Evolutionary conservation across 1,284 basidiomycete genomes (phyloP), one percentile per base, ranked within the genome.

Genomic region (Rhodotorula sp.): DNA sequence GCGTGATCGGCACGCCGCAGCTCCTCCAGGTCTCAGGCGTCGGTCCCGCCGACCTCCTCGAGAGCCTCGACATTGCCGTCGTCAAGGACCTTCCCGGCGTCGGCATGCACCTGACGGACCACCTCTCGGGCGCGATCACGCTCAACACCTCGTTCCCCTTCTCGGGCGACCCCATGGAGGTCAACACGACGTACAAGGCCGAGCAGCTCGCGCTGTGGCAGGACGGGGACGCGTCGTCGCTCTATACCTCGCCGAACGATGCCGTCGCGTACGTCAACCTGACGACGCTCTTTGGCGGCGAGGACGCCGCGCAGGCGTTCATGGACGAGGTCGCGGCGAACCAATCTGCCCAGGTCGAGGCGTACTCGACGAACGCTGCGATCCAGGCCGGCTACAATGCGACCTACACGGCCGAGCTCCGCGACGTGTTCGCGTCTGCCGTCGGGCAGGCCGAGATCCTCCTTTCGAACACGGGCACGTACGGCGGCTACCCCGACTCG

Each of bases 21-120:
- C 83, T 91, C 29, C 83, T 91, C 54, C 85, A 89, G 84, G 83
- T 87, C 17, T 90, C 88, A 69, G 91, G 91, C 72, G 85, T 92
- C 67, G 91, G 90, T 0, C 88, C 89, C 6, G 80, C 79, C 64
- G 85, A 86, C 61, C 84, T 88, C 5, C 81, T 91, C 55, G 76
- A 83, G 36, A 79, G 80, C 13, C 85, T 87, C 37, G 86, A 86
- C 59, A 86, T 92, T 70, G 70, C 80, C 17, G 79, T 81, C 29
- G 77, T 79, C 48, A 66, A 82, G 32, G 80, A 83, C 37, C 80
- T 84, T 10, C 82, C 81, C 10, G 89, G 88, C 67, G 90, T 93
- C 65, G 91, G 57, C 34, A 70, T 67, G 64, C 70, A 72, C 55
- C 64, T 76, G 9, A 71, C 70, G 6, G 75, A 76, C 60, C 75